Evolutionary conservation across 1,139 yeast genomes (phyloP).

Genomic region (Geotrichum citri-aurantii): DNA sequence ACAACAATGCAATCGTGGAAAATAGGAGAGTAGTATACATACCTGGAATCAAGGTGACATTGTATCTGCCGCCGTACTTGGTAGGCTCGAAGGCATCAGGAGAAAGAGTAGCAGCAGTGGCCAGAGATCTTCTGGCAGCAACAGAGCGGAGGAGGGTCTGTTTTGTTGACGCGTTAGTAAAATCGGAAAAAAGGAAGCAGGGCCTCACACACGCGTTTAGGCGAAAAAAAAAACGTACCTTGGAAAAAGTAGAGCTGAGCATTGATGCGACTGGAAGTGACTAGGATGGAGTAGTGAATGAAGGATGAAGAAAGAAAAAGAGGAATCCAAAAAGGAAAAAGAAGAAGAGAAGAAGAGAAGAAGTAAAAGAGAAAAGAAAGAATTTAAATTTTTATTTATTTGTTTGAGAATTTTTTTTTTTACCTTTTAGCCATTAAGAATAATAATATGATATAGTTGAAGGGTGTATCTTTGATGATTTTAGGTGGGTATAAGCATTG

Average conservation of each 20-base stretch:
- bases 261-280: not conserved
- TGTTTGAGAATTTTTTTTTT: not conserved
- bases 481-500: not conserved
- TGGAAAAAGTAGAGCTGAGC: not conserved
- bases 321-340: not conserved
- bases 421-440: not conserved
- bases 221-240: not conserved
- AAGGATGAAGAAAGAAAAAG: not conserved
- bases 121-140: conserved; percentile 23
- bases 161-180: not conserved
- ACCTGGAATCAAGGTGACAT: conserved; percentile 90
- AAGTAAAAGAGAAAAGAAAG: not conserved
- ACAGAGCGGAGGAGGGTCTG: conserved; percentile 18
- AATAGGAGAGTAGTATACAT: conserved; percentile 19
- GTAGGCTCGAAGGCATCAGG: conserved; percentile 55
- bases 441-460: not conserved
- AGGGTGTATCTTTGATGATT: not conserved
- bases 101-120: conserved; percentile 24
- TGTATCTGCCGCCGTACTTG: conserved; percentile 91
- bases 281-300: not conserved
- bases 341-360: not conserved
- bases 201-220: not conserved
- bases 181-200: not conserved
- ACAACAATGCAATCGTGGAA: not conserved
- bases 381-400: not conserved